Evolutionary conservation across 768 basidiomycete species (phyloP).

Genomic region (Russula foetens): DNA sequence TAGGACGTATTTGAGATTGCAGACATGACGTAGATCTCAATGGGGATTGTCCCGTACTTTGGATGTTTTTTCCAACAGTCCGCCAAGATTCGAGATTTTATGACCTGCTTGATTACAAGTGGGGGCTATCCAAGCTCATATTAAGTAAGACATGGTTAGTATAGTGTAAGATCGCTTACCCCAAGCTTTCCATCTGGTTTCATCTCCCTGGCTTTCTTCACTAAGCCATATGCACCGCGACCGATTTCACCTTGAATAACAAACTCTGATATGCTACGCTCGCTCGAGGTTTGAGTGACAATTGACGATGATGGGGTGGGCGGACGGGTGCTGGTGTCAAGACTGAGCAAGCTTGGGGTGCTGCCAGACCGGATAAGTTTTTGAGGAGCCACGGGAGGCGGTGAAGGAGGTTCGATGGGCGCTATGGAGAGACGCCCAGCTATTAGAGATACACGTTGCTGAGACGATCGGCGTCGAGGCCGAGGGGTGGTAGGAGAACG

Average conservation of each 20-base stretch:
- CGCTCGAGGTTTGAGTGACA: slow-evolving; percentile 40
- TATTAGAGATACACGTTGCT: slow-evolving; percentile 76
- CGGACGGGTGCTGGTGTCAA: slow-evolving; percentile 49
- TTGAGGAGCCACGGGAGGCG: slow-evolving; percentile 50
- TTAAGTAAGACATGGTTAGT: slow-evolving; percentile 5
- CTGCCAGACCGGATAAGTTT: slow-evolving; percentile 59
- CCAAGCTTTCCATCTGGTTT: slow-evolving; percentile 69
- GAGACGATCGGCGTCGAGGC: slow-evolving; percentile 69
- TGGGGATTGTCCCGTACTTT: slow-evolving; percentile 90
- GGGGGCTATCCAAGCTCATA: slow-evolving; percentile 51
- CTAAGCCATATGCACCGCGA: slow-evolving; percentile 90
- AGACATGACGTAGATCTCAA: slow-evolving; percentile 95
- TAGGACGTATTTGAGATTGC: slow-evolving; percentile 78
- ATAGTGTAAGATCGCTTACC: slow-evolving; percentile 40
- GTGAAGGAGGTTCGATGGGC: slow-evolving; percentile 64
- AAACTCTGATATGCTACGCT: slow-evolving; percentile 77
- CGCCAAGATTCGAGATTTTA: slow-evolving; percentile 95
- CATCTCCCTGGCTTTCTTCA: slow-evolving; percentile 82
- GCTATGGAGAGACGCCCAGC: slow-evolving; percentile 76
- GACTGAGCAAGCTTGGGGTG: slow-evolving; percentile 53
- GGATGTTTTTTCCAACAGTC: slow-evolving; percentile 99
- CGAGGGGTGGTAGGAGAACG: slow-evolving; percentile 49
- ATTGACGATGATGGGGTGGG: slow-evolving; percentile 46
- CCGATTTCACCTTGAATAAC: slow-evolving; percentile 84
- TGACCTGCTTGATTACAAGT: slow-evolving; percentile 94